A percentile compares a stretch with the other conserved stretches of the same genome.
phyloP scores from a whole-genome alignment of 371 early-diverging fungal species.

The Mucor ambiguus region DNA sequence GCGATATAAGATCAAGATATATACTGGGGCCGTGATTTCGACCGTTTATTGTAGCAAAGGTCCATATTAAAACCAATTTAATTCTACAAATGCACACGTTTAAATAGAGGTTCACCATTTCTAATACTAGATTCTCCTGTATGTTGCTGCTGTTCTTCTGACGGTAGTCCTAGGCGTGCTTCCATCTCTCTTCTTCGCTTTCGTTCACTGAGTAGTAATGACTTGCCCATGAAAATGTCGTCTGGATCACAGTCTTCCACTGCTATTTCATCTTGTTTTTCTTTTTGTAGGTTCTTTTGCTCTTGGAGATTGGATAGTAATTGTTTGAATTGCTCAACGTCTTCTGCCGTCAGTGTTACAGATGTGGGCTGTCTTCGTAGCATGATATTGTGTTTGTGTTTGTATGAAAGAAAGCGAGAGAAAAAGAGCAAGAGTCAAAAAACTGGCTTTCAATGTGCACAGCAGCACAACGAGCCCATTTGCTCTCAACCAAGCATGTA shows the following conservation, averaged over 20 bases:
- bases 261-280: neutral
- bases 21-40: conserved; percentile 1
- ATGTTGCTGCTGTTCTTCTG: neutral
- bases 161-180: neutral
- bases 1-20: neutral
- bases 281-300: neutral
- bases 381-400: neutral
- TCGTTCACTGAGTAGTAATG: neutral
- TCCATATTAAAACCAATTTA: conserved; percentile 14
- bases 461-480: neutral
- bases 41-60: neutral
- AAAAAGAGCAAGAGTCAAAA: neutral
- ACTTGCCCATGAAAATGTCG: conserved; percentile 9
- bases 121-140: neutral
- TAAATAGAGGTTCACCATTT: neutral
- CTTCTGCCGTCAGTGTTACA: conserved; percentile 10
- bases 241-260: conserved; percentile 5
- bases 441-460: neutral
- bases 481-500: neutral
- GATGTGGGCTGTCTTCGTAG: conserved; percentile 16
- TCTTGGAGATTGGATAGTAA: conserved; percentile 1
- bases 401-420: conserved; percentile 1
- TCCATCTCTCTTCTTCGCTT: neutral
- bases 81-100: conserved; percentile 12
- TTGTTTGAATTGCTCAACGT: conserved; percentile 18